Percentiles rank a stretch among this genome's conserved stretches.
Evolutionary conservation across 495 filamentous ascomycete genomes (phyloP).

Genomic region (Staphylotrichum tortipilum): DNA sequence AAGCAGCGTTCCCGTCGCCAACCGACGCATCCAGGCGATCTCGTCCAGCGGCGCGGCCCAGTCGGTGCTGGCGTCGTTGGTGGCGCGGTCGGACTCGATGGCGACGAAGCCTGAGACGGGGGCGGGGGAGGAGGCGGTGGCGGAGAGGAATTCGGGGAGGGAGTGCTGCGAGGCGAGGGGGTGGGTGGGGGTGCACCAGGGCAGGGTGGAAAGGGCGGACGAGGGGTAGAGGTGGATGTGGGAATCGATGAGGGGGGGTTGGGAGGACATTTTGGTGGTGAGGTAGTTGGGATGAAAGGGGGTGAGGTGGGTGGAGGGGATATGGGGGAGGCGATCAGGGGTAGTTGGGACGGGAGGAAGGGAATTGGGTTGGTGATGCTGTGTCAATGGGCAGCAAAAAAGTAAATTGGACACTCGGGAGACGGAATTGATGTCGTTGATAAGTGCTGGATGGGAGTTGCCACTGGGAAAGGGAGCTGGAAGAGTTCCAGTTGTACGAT

Average conservation of each 20-base stretch:
- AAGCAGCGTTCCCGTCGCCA: conserved; percentile 49
- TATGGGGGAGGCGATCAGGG: too few species aligned
- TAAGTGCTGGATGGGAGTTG: too few species aligned
- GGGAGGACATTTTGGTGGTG: not conserved
- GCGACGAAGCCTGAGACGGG: conserved; percentile 68
- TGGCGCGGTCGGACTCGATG: conserved; percentile 68
- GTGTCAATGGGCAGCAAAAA: too few species aligned
- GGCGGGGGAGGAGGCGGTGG: conserved; percentile 23
- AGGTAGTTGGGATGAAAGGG: not conserved
- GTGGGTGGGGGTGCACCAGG: conserved; percentile 52
- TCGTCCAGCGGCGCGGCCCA: conserved; percentile 57
- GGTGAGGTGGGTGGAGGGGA: not conserved
- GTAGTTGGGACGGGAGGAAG: too few species aligned
- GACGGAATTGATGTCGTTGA: too few species aligned
- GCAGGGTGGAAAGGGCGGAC: conserved; percentile 51
- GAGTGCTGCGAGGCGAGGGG: conserved; percentile 55
- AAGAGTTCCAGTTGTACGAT: too few species aligned
- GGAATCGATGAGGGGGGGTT: conserved; percentile 57
- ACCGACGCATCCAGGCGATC: conserved; percentile 55
- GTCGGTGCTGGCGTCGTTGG: conserved; percentile 41
- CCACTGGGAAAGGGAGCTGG: too few species aligned
- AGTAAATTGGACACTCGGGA: too few species aligned
- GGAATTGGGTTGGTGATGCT: too few species aligned
- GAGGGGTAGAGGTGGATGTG: conserved; percentile 79
- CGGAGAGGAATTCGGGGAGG: conserved; percentile 47